Base-by-base conservation (phyloP, 257 asterid species). In the Solanum chilense region DNA sequence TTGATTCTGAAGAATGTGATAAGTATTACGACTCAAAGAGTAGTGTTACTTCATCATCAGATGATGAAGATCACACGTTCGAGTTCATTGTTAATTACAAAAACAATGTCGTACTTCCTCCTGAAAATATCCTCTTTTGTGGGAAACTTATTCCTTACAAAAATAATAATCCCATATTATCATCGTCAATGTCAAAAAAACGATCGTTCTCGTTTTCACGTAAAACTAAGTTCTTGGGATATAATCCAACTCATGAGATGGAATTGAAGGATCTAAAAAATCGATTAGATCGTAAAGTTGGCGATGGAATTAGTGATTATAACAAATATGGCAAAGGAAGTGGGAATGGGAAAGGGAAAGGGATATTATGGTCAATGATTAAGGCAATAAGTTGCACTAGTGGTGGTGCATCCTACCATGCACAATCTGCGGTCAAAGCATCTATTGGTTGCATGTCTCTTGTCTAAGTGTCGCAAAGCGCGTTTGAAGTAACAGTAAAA, bases 331-430 rank as follows among this genome's bases (percentile, higher is more conserved):
- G 82, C 49, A 81, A 82, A 47, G 88, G n/a, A 45, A 35, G 41
- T 5, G 88, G 88, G 9, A 70, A 44, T 6, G 88, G 88, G 7
- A 70, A 91, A 70, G 78, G 78, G 0, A 76, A 41, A 25, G 86
- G 95, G 64, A 64, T 91, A 41, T 91, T 92, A 33, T 91, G 94
- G 95, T 89, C 91, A 18, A 77, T 96, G 89, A 91, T 96, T 78
- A 93, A 89, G 80, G 88, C 91, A 12, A 88, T 96, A 80, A 94
- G 98, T 64, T 96, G 98, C 78, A 92, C 41, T n/a, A 91, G 27
- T 37, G 78, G 91, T 9, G 70, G 39, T 25, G 90, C 91, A 68
- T 83, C 86, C 90, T 82, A 87, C 42, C 89, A 90, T 18, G 88
- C 91, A 1, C 84, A 71, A 21, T 44, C 86, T 70, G 86, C 90